Conservation (phyloP, 1,139 yeast genomes). For the Hansenula lynferdii region DNA sequence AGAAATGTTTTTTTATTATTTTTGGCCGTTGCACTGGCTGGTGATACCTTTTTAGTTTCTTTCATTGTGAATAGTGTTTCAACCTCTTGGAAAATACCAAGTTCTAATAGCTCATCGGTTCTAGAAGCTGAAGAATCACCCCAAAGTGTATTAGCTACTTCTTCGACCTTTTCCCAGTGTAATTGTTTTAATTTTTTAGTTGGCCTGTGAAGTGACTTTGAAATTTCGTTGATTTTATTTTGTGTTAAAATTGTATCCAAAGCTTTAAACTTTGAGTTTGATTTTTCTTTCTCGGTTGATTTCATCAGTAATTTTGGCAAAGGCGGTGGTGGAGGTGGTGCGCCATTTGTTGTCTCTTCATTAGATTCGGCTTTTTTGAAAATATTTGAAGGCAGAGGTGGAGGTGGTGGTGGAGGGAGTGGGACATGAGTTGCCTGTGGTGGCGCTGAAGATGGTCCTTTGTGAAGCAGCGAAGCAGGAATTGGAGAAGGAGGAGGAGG, state of each 20-base stretch:
- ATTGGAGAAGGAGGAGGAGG: constrained; percentile 27
- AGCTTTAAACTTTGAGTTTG: background rate
- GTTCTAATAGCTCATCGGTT: constrained; percentile 50
- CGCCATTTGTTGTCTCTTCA: background rate
- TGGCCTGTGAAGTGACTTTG: constrained; percentile 37
- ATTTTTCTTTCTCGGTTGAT: background rate
- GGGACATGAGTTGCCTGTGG: constrained; percentile 22
- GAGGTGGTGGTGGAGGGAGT: constrained; percentile 19
- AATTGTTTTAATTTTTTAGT: constrained; percentile 75
- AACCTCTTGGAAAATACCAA: constrained; percentile 76
- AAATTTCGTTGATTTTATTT: constrained; percentile 10
- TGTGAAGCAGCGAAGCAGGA: constrained; percentile 10
- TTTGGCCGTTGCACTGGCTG: constrained; percentile 25
- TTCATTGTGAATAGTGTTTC: constrained; percentile 64
- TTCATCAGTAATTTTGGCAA: constrained; percentile 2
- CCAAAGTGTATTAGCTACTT: constrained; percentile 80
- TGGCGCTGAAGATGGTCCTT: constrained; percentile 24
- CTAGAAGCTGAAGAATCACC: constrained; percentile 35
- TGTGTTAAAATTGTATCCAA: constrained; percentile 1
- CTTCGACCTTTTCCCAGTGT: constrained; percentile 87
- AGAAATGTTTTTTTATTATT: constrained; percentile 54
- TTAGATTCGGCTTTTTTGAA: constrained; percentile 21
- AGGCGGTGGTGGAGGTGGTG: constrained; percentile 22
- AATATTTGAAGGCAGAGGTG: no score
- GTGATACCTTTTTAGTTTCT: constrained; percentile 27